Base-by-base conservation (phyloP, 306 rosid species). In the Vigna nakashimae region DNA sequence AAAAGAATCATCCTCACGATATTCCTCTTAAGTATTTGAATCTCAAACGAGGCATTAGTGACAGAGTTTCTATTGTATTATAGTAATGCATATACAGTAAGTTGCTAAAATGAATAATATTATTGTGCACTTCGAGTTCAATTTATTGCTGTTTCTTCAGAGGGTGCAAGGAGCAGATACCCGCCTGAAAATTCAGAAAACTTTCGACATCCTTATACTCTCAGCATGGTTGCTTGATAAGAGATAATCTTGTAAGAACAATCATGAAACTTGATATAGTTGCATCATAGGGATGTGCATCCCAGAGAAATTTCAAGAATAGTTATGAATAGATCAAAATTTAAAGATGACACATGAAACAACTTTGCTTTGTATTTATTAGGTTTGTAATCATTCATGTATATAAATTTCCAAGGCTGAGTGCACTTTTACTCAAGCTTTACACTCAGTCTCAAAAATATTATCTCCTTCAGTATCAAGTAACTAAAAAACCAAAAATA, bases 231-330 rank as follows among this genome's bases (percentile, higher is more conserved):
- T 56, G 67, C 53, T 72, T 12, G 22, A 45, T 12, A 71, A 38
- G 22, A 72, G 40, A 58, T 72, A 57, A 43, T 20, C 77, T 56
- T 22, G 58, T 3, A 16, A 45, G 71, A 30, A 49, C 24, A 75
- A 49, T 32, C 52, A 52, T 18, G 71, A 63, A 49, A n/a, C 38
- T 48, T 2, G 13, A 28, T 45, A 18, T 6, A 34, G 14, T 38
- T 71, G 30, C 22, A 36, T 55, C 2, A 52, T 38, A 13, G 15
- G n/a, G 65, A 57, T 57, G 40, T 0, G 55, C 9, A 40, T 56
- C 77, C 55, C 7, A 40, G n/a, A 40, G 53, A 22, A 36, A 55
- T 40, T 73, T 73, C 57, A 60, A 42, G 17, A 70, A 52, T 13
- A 22, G 65, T 52, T 9, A 12, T 11, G 45, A 58, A 59, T 59